Conservation (phyloP, 2,329 filamentous ascomycete genomes). For the Fusarium annulatum region DNA sequence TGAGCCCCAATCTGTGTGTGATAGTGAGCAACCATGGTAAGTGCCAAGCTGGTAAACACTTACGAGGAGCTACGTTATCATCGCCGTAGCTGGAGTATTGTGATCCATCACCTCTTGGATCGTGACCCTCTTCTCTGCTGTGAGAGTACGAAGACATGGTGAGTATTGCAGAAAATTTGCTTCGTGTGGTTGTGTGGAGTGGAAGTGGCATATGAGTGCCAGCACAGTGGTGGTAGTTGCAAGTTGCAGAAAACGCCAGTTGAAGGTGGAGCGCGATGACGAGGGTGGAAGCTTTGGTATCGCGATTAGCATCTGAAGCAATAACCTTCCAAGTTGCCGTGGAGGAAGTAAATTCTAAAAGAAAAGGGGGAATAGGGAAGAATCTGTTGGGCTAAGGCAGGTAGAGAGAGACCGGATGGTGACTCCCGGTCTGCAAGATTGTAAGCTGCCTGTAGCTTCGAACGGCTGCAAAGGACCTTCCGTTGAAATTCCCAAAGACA, state of each 20-base stretch:
- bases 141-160: background rate
- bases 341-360: background rate
- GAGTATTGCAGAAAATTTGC: background rate
- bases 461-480: background rate
- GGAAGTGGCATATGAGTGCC: background rate
- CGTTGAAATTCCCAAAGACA: rapidly evolving
- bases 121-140: background rate
- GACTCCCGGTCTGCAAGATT: too few species aligned
- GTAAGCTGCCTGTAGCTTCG: background rate
- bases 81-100: background rate
- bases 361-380: too few species aligned
- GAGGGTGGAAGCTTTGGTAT: background rate
- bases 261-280: too few species aligned
- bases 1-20: background rate
- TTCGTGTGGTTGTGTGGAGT: background rate
- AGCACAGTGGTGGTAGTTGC: background rate
- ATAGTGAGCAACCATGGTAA: background rate
- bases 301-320: background rate
- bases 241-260: background rate
- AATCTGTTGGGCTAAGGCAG: background rate
- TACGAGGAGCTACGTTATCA: background rate
- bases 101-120: rapidly evolving
- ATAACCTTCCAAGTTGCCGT: background rate
- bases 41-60: background rate
- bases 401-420: background rate